Percentiles rank a stretch among this genome's conserved stretches.
phyloP scores from a whole-genome alignment of 208 protist species.

The Trypanosoma cruzi region DNA sequence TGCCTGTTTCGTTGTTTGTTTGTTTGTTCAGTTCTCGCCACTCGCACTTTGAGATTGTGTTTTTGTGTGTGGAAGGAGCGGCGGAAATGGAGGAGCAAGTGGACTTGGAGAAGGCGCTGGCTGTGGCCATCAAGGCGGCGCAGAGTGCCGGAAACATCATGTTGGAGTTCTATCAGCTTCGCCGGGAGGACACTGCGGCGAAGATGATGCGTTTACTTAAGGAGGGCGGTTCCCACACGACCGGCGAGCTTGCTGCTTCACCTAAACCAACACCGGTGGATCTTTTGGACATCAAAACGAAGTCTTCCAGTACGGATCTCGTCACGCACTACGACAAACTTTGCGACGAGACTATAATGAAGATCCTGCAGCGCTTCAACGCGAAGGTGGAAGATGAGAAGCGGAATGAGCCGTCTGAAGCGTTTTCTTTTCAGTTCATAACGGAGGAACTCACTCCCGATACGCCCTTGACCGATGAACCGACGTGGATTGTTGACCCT shows the following conservation, averaged over 20 bases:
- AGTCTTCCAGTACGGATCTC: slow-evolving; percentile 42
- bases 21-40: too few relatives aligned
- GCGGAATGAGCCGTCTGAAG: slow-evolving; percentile 20
- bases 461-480: slow-evolving; percentile 41
- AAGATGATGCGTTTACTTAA: slow-evolving; percentile 4
- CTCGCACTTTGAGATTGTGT: too few relatives aligned
- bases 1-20: too few relatives aligned
- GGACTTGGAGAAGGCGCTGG: slow-evolving; percentile 46
- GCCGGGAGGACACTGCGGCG: slow-evolving; percentile 26
- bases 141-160: slow-evolving; percentile 45
- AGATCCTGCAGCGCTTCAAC: slow-evolving; percentile 33
- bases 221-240: too few relatives aligned
- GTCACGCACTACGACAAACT: slow-evolving; percentile 54
- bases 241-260: too few relatives aligned
- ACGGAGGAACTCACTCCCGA: slow-evolving; percentile 49
- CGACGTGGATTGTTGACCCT: slow-evolving; percentile 82
- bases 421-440: slow-evolving; percentile 42
- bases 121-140: slow-evolving; percentile 50
- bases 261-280: neutral
- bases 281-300: slow-evolving; percentile 27
- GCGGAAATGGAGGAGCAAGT: slow-evolving; percentile 29
- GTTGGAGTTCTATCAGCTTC: slow-evolving; percentile 38
- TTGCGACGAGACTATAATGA: slow-evolving; percentile 47
- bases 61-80: too few relatives aligned
- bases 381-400: slow-evolving; percentile 36